Base-by-base conservation (phyloP, 1,139 yeast genomes). In the Candida tunisiensis region DNA sequence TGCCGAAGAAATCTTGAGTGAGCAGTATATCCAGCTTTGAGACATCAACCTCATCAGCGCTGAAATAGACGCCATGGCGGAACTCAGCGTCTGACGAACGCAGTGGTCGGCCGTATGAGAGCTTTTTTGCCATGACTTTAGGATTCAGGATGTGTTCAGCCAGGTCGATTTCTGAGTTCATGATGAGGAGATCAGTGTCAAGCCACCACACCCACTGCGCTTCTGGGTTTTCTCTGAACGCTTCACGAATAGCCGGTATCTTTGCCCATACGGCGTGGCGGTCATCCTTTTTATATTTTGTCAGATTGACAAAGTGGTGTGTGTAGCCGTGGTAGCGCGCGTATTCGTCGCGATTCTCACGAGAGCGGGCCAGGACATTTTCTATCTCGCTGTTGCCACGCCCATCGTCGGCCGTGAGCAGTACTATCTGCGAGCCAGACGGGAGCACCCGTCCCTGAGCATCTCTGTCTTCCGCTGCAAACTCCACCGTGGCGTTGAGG, bases 161-260 rank as follows among this genome's bases (percentile, higher is more conserved):
- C 14, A 53, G 34, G 22, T 48, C 45, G 8, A 43, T 21, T 11
- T 31, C 30, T n/a, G 42, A 41, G 30, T 50, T 45, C 44, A 46
- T 44, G 26, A 50, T 47, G 19, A 50, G 29, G 13, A 43, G 37
- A 32, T 49, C 55, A 3, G 40, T 32, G 25, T 50, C 55, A 14
- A 50, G 34, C 53, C 53, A 49, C 49, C 52, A 47, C 21, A 51
- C 34, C 55, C 55, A 50, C 23, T 50, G 51, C 12, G 41, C 50
- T 2, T 40, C 40, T n/a, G 53, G 53, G 28, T 41, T 25, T 7
- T 25, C 27, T 16, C 38, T 37, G 26, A 44, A 44, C 7, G 45
- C 50, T 19, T 43, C 40, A 16, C 35, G 37, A 19, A 50, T 41
- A 10, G 52, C 53, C 3, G 40, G 40, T 13, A 49, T 28, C 31